Evolutionary conservation across 1,284 basidiomycete species (phyloP).

Genomic region (Naganishia sp.): DNA sequence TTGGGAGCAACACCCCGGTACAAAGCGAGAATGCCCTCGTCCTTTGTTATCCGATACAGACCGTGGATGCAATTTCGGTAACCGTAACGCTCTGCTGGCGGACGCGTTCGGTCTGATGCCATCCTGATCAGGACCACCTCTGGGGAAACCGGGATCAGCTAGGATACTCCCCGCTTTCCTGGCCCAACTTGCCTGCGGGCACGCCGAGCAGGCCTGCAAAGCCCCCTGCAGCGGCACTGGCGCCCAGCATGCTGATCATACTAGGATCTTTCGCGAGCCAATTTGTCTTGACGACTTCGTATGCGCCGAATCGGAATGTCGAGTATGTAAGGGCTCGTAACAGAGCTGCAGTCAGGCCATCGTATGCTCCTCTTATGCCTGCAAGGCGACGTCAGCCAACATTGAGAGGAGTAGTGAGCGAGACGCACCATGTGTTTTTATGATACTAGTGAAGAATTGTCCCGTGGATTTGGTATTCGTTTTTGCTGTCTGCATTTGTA

Average conservation of each 20-base stretch:
- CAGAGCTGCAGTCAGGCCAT: constrained; percentile 52
- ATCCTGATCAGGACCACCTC: constrained; percentile 42
- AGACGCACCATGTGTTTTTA: constrained; percentile 28
- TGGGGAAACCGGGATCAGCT: constrained; percentile 8
- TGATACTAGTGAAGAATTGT: constrained; percentile 40
- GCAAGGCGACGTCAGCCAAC: not conserved
- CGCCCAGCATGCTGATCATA: constrained; percentile 47
- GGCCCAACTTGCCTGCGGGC: constrained; percentile 44
- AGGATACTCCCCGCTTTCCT: not conserved
- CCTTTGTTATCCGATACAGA: constrained; percentile 53
- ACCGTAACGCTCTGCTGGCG: constrained; percentile 42
- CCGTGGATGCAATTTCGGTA: constrained; percentile 56
- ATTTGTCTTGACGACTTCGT: constrained; percentile 47
- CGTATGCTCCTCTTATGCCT: constrained; percentile 53
- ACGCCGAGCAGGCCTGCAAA: constrained; percentile 47
- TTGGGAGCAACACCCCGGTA: constrained; percentile 58
- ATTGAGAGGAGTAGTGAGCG: not conserved
- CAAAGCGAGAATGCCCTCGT: constrained; percentile 55
- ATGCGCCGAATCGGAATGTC: constrained; percentile 51
- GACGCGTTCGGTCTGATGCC: constrained; percentile 51
- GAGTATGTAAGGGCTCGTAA: constrained; percentile 54
- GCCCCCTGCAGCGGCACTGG: constrained; percentile 40
- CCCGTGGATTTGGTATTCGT: constrained; percentile 37
- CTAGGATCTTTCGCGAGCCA: constrained; percentile 39
- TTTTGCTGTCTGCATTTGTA: constrained; percentile 49